Evolutionary conservation across 2,329 filamentous ascomycete genomes (phyloP).

Genomic region (Alternaria sp.): DNA sequence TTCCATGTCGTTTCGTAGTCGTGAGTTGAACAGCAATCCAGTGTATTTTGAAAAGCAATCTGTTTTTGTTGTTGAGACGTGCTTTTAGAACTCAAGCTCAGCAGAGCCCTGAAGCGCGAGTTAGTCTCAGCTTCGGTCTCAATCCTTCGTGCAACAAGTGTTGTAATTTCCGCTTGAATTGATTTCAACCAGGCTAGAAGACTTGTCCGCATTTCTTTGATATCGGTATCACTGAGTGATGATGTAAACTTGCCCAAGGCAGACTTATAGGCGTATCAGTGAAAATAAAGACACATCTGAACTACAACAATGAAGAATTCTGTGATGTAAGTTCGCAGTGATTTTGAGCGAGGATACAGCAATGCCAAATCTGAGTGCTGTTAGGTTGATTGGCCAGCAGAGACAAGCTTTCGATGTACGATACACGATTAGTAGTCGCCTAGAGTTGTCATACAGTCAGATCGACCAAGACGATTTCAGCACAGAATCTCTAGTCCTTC

Average conservation of each 20-base stretch:
- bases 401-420: constrained; percentile 53
- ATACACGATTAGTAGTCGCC: constrained; percentile 41
- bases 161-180: constrained; percentile 50
- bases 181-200: constrained; percentile 40
- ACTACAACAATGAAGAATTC: constrained; percentile 41
- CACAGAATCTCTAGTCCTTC: background rate
- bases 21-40: background rate
- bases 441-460: constrained; percentile 16
- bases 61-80: background rate
- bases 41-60: background rate
- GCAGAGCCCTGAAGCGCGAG: constrained; percentile 27
- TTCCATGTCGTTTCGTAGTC: background rate
- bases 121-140: constrained; percentile 40
- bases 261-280: background rate
- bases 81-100: background rate
- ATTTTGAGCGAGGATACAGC: constrained; percentile 52
- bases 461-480: background rate
- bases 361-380: constrained; percentile 52
- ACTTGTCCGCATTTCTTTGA: background rate
- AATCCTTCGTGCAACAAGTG: constrained; percentile 17
- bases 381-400: constrained; percentile 51
- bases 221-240: background rate
- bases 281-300: background rate
- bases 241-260: background rate
- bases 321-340: constrained; percentile 45